Percentiles rank a stretch among this genome's conserved stretches.
phyloP scores from a whole-genome alignment of 139 green algal genomes.

The Tetraselmis chui region DNA sequence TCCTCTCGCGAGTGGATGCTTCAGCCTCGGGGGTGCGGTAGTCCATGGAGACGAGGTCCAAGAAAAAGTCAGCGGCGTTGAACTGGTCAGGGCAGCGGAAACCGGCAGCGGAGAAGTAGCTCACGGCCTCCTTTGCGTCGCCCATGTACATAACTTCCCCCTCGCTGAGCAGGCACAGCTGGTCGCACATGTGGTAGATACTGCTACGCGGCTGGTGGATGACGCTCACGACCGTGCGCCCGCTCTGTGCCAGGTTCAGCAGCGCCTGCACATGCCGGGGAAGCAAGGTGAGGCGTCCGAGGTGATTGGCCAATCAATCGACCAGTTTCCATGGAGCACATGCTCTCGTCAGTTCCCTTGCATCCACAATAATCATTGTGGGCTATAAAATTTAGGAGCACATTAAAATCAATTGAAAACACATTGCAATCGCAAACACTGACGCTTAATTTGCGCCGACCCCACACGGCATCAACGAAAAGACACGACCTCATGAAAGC shows the following conservation, averaged over 20 bases:
- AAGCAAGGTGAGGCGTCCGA: too few relatives aligned
- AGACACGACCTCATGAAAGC: too few relatives aligned
- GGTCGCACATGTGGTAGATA: constrained; percentile 42
- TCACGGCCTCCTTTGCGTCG: constrained; percentile 14
- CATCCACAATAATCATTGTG: too few relatives aligned
- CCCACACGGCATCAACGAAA: too few relatives aligned
- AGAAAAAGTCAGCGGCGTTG: constrained; percentile 45
- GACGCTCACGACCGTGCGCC: constrained; percentile 27
- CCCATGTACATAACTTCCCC: constrained; percentile 34
- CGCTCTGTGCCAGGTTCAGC: background rate
- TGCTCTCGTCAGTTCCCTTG: too few relatives aligned
- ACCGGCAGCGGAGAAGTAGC: constrained; percentile 21
- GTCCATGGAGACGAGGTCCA: constrained; percentile 34
- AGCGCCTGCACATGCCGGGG: constrained; percentile 6
- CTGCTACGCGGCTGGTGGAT: constrained; percentile 48
- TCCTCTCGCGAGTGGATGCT: too few relatives aligned
- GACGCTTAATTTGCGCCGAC: too few relatives aligned
- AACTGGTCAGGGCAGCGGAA: constrained; percentile 26
- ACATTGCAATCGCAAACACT: too few relatives aligned
- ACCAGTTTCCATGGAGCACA: too few relatives aligned
- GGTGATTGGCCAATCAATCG: too few relatives aligned
- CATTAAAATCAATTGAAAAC: too few relatives aligned
- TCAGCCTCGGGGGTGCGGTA: constrained; percentile 17
- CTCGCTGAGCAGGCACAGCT: constrained; percentile 35
- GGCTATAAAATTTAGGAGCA: too few relatives aligned